A percentile compares a stretch with the other conserved stretches of the same genome.
These are phyloP conservation scores for Antarctomyces pellizariae DNA, from an alignment of 495 filamentous ascomycete genomes.

Conservation along the genomic window DNA sequence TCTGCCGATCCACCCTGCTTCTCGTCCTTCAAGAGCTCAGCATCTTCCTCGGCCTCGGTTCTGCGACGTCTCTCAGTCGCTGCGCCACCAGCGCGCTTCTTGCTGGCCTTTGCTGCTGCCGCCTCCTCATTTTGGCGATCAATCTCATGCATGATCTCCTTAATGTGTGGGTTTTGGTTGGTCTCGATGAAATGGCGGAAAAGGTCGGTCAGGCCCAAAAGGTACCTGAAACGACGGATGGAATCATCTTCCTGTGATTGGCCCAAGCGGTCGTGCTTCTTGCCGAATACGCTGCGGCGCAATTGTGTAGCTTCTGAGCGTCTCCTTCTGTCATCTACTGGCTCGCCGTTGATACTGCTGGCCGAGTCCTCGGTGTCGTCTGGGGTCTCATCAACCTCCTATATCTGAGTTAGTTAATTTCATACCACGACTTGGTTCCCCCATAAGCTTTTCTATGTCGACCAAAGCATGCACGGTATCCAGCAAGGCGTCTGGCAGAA, in stretches of 20 bases:
- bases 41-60: constrained; percentile 96
- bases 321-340: constrained; percentile 57
- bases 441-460: no score
- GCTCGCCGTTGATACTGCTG: constrained; percentile 65
- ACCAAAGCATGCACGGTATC: no score
- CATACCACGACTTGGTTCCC: no score
- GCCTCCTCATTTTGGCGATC: constrained; percentile 75
- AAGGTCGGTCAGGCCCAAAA: constrained; percentile 85
- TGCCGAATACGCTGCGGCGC: constrained; percentile 75
- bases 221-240: constrained; percentile 82
- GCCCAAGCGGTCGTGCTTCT: constrained; percentile 76
- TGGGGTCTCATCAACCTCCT: constrained; percentile 59
- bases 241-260: constrained; percentile 91
- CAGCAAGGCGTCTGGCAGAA: no score
- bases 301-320: constrained; percentile 67
- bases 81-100: constrained; percentile 64
- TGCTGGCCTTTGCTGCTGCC: constrained; percentile 42
- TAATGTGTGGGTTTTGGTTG: constrained; percentile 78
- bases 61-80: constrained; percentile 54
- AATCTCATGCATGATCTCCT: constrained; percentile 80
- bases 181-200: constrained; percentile 99
- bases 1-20: constrained; percentile 63
- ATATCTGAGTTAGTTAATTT: no score
- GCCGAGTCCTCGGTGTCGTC: constrained; percentile 81
- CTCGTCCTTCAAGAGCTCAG: constrained; percentile 80